Base-by-base conservation (phyloP, 495 filamentous ascomycete genomes). In the Penicillium steckii region DNA sequence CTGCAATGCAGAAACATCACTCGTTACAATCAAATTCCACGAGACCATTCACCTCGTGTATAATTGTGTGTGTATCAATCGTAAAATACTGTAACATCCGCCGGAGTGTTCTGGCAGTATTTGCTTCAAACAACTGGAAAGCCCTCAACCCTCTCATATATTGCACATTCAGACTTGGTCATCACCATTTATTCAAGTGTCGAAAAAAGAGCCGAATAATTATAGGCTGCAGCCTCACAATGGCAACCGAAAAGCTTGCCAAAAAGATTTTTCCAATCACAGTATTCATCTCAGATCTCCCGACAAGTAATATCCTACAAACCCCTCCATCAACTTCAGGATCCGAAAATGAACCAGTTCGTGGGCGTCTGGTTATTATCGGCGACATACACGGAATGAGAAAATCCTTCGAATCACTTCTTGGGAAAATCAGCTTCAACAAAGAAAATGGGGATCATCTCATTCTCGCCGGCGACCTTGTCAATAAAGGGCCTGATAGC, bases 381-480 rank as follows among this genome's bases (percentile, higher is more conserved):
- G 59, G 59, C 29, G 59, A 62, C 48, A 40, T 62, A n/a, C 59
- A 62, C 29, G 59, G 59, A 6, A 62, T 62, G 59, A 48, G 19
- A 44, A 52, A 55, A 8, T 64, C 63, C n/a, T 46, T 62, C 0
- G 51, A 59, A 19, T 48, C 52, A n/a, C 45, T 62, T 2, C 27
- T 62, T 6, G 26, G 55, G 0, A 59, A 62, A 53, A 45, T 62
- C 6, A 22, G 10, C n/a, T 62, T 62, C 17, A 23, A 55, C 38
- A 55, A 53, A 32, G 2, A 5, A 8, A 52, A 52, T 8, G 59
- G 52, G 10, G 59, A 62, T 44, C 51, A 62, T 37, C 41, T 62
- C 0, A 50, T 62, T 13, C 18, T 62, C 13, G 52, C 46, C 15
- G 59, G 59, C 8, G 59, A 62, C 22, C 33, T 62, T 5, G 35